These are phyloP conservation scores for Pyrenula massariospora DNA, from an alignment of 495 filamentous ascomycete species.

Conservation along the genomic window DNA sequence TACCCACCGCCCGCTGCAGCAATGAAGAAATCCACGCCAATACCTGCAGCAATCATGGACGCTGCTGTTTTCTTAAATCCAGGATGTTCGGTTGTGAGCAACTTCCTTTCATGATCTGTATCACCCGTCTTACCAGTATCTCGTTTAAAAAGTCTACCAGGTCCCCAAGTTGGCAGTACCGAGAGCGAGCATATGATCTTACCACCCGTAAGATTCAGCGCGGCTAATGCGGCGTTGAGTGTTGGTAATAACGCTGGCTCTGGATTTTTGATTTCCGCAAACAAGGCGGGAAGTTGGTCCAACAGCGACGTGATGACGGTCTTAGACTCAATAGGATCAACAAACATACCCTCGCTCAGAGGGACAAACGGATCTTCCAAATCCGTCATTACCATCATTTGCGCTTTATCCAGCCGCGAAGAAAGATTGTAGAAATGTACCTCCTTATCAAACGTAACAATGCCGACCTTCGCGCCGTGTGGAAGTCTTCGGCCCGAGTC, in stretches of 20 bases:
- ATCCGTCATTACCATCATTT: slow-evolving; percentile 98
- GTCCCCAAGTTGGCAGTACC: slow-evolving; percentile 80
- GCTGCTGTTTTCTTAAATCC: slow-evolving; percentile 71
- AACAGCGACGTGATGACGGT: slow-evolving; percentile 71
- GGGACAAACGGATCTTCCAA: slow-evolving; percentile 96
- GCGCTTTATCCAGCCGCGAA: slow-evolving; percentile 68
- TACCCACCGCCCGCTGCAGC: slow-evolving; percentile 82
- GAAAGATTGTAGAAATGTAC: slow-evolving; percentile 96
- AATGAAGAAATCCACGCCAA: slow-evolving; percentile 90
- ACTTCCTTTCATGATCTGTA: slow-evolving; percentile 82
- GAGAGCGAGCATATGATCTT: slow-evolving; percentile 84
- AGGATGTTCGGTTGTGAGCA: slow-evolving; percentile 82
- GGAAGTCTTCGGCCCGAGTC: slow-evolving; percentile 48
- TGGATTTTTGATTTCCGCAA: slow-evolving; percentile 74
- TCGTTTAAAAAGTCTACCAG: slow-evolving; percentile 67
- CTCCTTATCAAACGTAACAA: slow-evolving; percentile 90
- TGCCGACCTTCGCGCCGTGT: slow-evolving; percentile 74
- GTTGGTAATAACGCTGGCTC: slow-evolving; percentile 80
- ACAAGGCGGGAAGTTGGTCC: slow-evolving; percentile 66
- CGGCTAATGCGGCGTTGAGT: slow-evolving; percentile 67
- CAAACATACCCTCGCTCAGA: slow-evolving; percentile 82
- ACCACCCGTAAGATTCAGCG: slow-evolving; percentile 75
- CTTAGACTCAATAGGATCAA: slow-evolving; percentile 90
- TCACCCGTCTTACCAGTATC: slow-evolving; percentile 80
- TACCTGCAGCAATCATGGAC: slow-evolving; percentile 78